phyloP scores from a whole-genome alignment of 2,329 filamentous ascomycete genomes.

The Aspergillus ustus region DNA sequence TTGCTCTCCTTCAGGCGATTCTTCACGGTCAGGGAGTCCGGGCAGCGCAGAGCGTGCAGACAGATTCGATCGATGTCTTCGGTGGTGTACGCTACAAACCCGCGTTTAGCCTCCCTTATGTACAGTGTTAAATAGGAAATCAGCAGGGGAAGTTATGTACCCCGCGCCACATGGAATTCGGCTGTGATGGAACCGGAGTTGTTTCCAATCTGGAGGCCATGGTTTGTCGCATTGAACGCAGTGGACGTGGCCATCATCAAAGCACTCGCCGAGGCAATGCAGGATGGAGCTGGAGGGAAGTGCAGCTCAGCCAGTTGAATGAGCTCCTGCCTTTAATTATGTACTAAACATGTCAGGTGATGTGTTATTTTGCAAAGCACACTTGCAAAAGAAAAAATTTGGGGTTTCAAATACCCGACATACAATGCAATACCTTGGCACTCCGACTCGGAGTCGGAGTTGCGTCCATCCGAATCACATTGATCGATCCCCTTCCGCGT shows the following conservation, averaged over 20 bases:
- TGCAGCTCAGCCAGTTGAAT: too few relatives aligned
- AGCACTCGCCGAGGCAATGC: background rate
- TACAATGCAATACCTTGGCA: too few relatives aligned
- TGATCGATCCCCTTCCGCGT: too few relatives aligned
- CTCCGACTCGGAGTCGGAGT: too few relatives aligned
- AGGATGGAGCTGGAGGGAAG: too few relatives aligned
- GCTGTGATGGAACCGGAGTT: background rate
- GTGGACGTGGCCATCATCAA: background rate
- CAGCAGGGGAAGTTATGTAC: background rate
- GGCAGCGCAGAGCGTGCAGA: constrained; percentile 16
- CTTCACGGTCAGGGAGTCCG: constrained; percentile 19
- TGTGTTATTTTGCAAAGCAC: too few relatives aligned
- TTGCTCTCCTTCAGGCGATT: constrained; percentile 23
- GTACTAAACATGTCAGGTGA: too few relatives aligned
- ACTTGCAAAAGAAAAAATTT: too few relatives aligned
- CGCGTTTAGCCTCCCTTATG: background rate
- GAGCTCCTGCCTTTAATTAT: too few relatives aligned
- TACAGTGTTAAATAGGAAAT: background rate
- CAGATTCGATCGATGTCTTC: constrained; percentile 5
- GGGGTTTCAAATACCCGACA: too few relatives aligned
- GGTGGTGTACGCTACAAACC: constrained; percentile 1
- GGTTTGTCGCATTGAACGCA: background rate
- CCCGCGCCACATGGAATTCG: constrained; percentile 1
- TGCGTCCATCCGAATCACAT: too few relatives aligned
- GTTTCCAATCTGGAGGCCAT: constrained; percentile 6